Evolutionary conservation across 345 rosid genomes (phyloP), one percentile per base, ranked within the genome.

Genomic region (Syzygium grande): DNA sequence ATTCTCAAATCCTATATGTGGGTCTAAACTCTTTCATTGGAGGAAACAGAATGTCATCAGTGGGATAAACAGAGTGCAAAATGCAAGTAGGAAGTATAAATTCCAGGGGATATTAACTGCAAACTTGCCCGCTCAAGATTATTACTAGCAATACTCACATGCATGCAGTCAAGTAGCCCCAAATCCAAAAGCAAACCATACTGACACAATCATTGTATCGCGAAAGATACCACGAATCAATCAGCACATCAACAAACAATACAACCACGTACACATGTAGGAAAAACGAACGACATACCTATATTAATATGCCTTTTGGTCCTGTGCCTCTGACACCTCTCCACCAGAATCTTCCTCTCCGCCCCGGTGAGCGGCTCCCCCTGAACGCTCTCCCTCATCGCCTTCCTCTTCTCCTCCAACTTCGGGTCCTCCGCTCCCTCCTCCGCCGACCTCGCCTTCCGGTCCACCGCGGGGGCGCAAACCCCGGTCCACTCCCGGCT

Each of bases 401-500:
- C 49, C 91, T 55, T 89, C 93, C 98, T 94, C 92, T 94, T 95
- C 94, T 93, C 98, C 89, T 98, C 96, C 91, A 95, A 90, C 51
- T 95, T 92, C 55, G 93, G 92, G 88, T 92, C 96, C 59, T 78
- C 89, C 49, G 30, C 91, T 68, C 93, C 98, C 27, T 54, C 91
- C 38, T 95, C 97, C 88, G 94, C 93, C 34, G 94, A 94, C 89
- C 85, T 89, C 65, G 92, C 93, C 90, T 92, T 95, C 52, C 92
- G 95, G 65, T 94, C 93, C 73, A 93, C 96, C 5, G 93, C 97
- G 7, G 98, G 98, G 7, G 99, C 99, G 58, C 96, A 96, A 5
- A 97, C 97, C 13, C 99, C 99, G 5, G 99, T 96, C 99, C 99
- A 97, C 52, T 87, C 92, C 83, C 98, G 92, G 92, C 93, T 92